Conservation (phyloP, 1,284 basidiomycete genomes). For the Cryptococcus amylolentus region DNA sequence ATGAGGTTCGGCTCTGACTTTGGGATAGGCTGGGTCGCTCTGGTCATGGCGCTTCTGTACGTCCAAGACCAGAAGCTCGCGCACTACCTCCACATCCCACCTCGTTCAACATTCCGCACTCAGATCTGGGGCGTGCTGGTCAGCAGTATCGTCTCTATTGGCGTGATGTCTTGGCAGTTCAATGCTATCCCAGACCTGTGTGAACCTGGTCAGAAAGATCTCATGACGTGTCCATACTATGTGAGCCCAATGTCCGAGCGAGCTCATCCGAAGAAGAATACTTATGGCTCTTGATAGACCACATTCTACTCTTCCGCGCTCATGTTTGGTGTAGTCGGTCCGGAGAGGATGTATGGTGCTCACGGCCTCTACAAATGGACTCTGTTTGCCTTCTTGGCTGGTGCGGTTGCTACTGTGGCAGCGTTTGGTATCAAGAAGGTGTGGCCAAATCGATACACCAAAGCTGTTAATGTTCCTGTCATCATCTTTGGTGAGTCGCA, state of each 20-base stretch:
- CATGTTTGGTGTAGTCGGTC: conserved; percentile 19
- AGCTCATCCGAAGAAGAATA: neutral
- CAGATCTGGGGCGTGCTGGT: conserved; percentile 14
- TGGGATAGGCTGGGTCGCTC: conserved; percentile 11
- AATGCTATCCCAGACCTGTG: conserved; percentile 13
- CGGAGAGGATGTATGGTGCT: conserved; percentile 17
- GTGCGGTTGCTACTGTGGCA: conserved; percentile 5
- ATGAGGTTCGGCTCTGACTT: neutral
- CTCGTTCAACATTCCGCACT: conserved; percentile 14
- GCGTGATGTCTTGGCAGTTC: conserved; percentile 18
- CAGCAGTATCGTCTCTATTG: conserved; percentile 13
- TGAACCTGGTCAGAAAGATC: conserved; percentile 14
- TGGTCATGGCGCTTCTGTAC: conserved; percentile 51
- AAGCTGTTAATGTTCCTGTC: conserved; percentile 16
- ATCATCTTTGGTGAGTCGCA: conserved; percentile 12
- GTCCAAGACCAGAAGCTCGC: conserved; percentile 57
- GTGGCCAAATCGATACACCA: conserved; percentile 17
- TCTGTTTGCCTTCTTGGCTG: conserved; percentile 18
- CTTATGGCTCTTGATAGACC: conserved; percentile 5
- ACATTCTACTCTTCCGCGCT: conserved; percentile 20
- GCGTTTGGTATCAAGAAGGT: conserved; percentile 14
- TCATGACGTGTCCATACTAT: conserved; percentile 21
- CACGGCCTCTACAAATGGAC: conserved; percentile 18
- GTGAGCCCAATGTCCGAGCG: conserved; percentile 2
- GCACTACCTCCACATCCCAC: conserved; percentile 48